Base-by-base conservation (phyloP, 768 basidiomycete species). In the Tulasnella sp. region DNA sequence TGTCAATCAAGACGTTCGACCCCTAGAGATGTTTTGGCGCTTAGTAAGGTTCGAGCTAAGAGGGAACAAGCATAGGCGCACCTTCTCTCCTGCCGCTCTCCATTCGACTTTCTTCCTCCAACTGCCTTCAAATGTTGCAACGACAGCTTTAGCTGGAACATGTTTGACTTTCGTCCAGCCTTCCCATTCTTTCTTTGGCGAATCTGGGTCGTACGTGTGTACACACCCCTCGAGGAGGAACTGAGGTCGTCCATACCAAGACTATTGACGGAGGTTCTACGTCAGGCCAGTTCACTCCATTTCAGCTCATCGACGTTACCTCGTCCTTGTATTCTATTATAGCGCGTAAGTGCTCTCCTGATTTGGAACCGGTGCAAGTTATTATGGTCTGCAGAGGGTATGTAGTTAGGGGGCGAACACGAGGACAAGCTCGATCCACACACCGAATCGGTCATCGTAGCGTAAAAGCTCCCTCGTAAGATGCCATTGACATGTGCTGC, bases 261-360 rank as follows among this genome's bases (percentile, higher is more conserved):
- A 93, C 93, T 85, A 67, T 88, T 77, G 36, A 64, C 69, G 76
- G 12, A 49, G 25, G n/a, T 31, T 5, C 45, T n/a, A 19, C 67
- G 45, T 58, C 14, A 78, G 67, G 38, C 40, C 34, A 1, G n/a
- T 6, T 36, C 36, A 64, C 4, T 8, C 19, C 64, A 19, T 2
- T 36, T 7, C 25, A 31, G 36, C 14, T 1, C 25, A 36, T 67
- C 17, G 19, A 40, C 81, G 90, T 64, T 77, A 93, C 93, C 89
- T 99, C 96, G 81, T 99, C 97, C 84, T 95, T 96, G 85, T 97
- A 99, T 80, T 96, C 94, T 76, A 97, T 89, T 79, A 99, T 87
- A 3, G 94, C 87, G 77, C 96, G 87, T 80, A 93, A 89, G 81
- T 87, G 88, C 78, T 81, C 70, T 78, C 87, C 84, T 42, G 86